Base-by-base conservation (phyloP, 2,329 filamentous ascomycete genomes). In the Xylariaceae sp. region DNA sequence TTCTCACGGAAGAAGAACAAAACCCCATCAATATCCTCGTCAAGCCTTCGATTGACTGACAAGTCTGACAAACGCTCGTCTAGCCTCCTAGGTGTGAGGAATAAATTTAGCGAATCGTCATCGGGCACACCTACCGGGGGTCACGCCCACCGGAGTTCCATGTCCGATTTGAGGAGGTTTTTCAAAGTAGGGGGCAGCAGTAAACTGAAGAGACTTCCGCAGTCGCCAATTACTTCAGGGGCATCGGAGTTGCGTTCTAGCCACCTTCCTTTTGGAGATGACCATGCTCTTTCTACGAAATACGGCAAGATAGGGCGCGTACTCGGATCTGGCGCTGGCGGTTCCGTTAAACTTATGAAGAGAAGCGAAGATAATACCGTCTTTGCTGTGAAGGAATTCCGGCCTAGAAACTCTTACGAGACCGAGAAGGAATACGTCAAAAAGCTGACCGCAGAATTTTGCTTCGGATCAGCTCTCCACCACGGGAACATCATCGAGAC, bases 401-500 rank as follows among this genome's bases (percentile, higher is more conserved):
- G 94, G 56, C 87, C 93, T 57, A 86, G 91, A 39, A 93, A 99
- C 74, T 87, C 89, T 0, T 96, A 97, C 75, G 94, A 99, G 75
- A 90, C 88, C 1, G 89, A 97, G 72, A 91, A 90, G 69, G 94
- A 97, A 67, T 99, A 99, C 71, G 90, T 92, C 67, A 99, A 99
- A 76, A 99, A 99, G 73, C 86, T 99, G 51, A 99, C 94, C 0
- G 93, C 94, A 2, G 94, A 99, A 71, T 99, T 99, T 74, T 99
- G 94, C 72, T 93, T 99, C 67, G 94, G 94, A 10, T 97, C 93
- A 2, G 97, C 94, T 0, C 79, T 99, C 44, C 94, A 97, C 69
- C 94, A 99, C 69, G 93, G 94, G 68, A 99, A 99, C 72, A 92
- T 99, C 67, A 97, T 99, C 68, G 94, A 99, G 74, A 97, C 94